phyloP scores from a whole-genome alignment of 805 yeast species.

The Deakozyma indianensis region DNA sequence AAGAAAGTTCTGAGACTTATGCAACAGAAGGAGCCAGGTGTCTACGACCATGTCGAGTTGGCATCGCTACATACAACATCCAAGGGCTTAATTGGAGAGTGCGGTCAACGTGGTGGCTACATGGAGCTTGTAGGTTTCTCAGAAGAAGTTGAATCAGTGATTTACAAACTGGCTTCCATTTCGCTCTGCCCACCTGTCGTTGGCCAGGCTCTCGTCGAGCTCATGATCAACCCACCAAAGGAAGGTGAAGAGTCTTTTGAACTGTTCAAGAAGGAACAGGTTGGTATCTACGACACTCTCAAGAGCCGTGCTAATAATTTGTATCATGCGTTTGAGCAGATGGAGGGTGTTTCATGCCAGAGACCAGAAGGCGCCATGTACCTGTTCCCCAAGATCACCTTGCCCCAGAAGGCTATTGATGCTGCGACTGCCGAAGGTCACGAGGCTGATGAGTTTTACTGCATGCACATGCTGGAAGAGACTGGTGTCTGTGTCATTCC shows the following conservation, averaged over 20 bases:
- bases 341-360: slow-evolving; percentile 79
- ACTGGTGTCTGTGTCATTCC: slow-evolving; percentile 98
- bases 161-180: slow-evolving; percentile 79
- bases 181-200: slow-evolving; percentile 88
- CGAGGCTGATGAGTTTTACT: slow-evolving; percentile 78
- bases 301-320: slow-evolving; percentile 47
- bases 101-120: slow-evolving; percentile 99
- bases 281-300: slow-evolving; percentile 46
- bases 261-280: slow-evolving; percentile 47
- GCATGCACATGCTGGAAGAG: slow-evolving; percentile 62
- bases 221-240: slow-evolving; percentile 86
- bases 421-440: slow-evolving; percentile 42
- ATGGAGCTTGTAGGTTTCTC: slow-evolving; percentile 84
- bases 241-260: slow-evolving; percentile 64
- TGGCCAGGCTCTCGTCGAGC: slow-evolving; percentile 86
- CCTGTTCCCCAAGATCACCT: slow-evolving; percentile 64
- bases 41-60: slow-evolving; percentile 61
- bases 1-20: slow-evolving; percentile 62
- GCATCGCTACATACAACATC: slow-evolving; percentile 96
- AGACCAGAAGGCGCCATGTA: slow-evolving; percentile 97
- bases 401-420: slow-evolving; percentile 49
- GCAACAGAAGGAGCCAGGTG: slow-evolving; percentile 35
- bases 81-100: slow-evolving; percentile 94
- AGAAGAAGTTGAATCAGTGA: slow-evolving; percentile 49
- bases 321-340: slow-evolving; percentile 52